Conservation (phyloP, 495 filamentous ascomycete genomes). For the Tricharina praecox region DNA sequence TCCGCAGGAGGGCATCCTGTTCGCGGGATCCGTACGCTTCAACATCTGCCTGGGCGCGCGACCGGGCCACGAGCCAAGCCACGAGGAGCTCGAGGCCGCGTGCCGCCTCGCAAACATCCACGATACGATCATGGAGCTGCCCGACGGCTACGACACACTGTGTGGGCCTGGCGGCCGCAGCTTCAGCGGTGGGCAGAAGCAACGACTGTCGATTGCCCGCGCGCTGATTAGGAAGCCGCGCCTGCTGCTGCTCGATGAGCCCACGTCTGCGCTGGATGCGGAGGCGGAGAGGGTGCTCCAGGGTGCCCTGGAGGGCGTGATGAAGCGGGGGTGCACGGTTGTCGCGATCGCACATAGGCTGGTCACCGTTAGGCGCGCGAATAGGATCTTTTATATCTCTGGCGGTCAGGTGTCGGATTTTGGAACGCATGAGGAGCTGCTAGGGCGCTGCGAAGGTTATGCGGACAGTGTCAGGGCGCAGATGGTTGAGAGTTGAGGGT, state of each 20-base stretch:
- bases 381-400: slow-evolving; percentile 29
- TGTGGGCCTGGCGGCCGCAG: slow-evolving; percentile 38
- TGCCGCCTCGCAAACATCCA: slow-evolving; percentile 28
- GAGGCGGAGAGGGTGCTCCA: slow-evolving; percentile 23
- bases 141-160: slow-evolving; percentile 30
- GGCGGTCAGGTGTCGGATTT: slow-evolving; percentile 28
- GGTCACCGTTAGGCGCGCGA: slow-evolving; percentile 27
- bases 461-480: slow-evolving; percentile 12
- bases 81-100: slow-evolving; percentile 28
- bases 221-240: slow-evolving; percentile 47
- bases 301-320: slow-evolving; percentile 23
- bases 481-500: slow-evolving; percentile 13
- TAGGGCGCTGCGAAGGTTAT: slow-evolving; percentile 21
- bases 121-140: slow-evolving; percentile 29
- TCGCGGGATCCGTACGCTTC: slow-evolving; percentile 34
- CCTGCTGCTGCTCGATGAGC: slow-evolving; percentile 63
- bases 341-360: slow-evolving; percentile 35
- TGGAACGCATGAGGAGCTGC: slow-evolving; percentile 28
- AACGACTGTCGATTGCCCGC: slow-evolving; percentile 46
- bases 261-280: slow-evolving; percentile 42
- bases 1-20: slow-evolving; percentile 39
- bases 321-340: slow-evolving; percentile 14
- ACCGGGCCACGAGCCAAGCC: slow-evolving; percentile 12
- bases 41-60: slow-evolving; percentile 42
- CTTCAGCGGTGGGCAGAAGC: slow-evolving; percentile 48